Base-by-base conservation (phyloP, 192 early-diverging fungal genomes). In the Backusella macrospora region DNA sequence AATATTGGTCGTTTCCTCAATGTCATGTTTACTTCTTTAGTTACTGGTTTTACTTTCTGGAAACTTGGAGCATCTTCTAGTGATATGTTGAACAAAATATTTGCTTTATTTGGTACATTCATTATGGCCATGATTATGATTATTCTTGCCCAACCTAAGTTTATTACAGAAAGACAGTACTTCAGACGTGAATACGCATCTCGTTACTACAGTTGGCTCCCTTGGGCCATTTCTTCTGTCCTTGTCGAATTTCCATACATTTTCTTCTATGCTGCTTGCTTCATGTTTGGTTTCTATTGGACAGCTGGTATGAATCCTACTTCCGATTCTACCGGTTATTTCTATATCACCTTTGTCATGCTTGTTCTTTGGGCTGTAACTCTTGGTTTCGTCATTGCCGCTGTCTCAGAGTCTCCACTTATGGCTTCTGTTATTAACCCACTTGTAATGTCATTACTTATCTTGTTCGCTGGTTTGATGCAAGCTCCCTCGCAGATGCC, bases 251-350 rank as follows among this genome's bases (percentile, higher is more conserved):
- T 90, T 29, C 93, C 93, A 0, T 95, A 91, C 55, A 84, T 89
- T 0, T 59, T 91, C 12, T 63, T 92, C 47, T 78, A 86, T 23
- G 79, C 85, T 59, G 90, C 92, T 0, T 62, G 84, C 52, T 92
- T 89, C 76, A 92, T 93, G 80, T 72, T 88, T n/a, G 79, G 86
- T 46, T 92, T 91, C 65, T 95, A 95, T 82, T 95, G 90, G 89
- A 85, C 88, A 23, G 84, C 87, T n/a, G 91, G 90, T 2, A 83
- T 95, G 40, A 83, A 83, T 46, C 64, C 38, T 8, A 71, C 74
- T 8, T 76, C 85, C 13, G 78, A 82, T 38, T 75, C 86, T 59
- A 82, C 80, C 3, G 85, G 87, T 44, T 92, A 86, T 68, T 90
- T 93, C 62, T 95, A 90, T 73, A 37, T 92, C n/a, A 73, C 87